A percentile compares a stretch with the other conserved stretches of the same genome.
Conservation (phyloP, 78 protist genomes). For the Polysphondylium violaceum region DNA sequence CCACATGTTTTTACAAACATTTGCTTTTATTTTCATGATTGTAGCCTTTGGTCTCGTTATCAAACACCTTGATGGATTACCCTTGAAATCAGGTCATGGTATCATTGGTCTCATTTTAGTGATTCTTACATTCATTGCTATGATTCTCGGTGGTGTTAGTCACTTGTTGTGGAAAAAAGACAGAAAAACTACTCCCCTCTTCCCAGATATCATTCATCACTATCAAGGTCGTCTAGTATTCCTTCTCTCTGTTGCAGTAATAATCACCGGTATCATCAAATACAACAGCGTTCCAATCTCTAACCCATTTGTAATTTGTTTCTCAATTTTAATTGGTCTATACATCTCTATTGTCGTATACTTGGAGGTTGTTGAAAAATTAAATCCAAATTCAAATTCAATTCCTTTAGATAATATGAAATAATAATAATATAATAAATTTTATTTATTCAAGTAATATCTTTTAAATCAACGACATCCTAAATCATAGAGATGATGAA, state of each 20-base stretch:
- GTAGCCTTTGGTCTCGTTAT: conserved; percentile 18
- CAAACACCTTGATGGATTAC: conserved; percentile 2
- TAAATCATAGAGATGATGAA: too few relatives aligned
- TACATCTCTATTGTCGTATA: background rate
- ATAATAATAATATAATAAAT: too few relatives aligned
- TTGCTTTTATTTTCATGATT: conserved; percentile 16
- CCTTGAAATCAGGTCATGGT: conserved; percentile 4
- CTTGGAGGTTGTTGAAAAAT: conserved; percentile 34
- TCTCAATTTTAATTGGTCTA: conserved; percentile 31
- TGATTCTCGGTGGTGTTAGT: background rate
- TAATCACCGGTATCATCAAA: background rate
- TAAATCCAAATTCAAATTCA: conserved; percentile 24
- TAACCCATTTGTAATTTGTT: conserved; percentile 21
- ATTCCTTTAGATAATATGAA: too few relatives aligned
- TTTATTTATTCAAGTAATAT: too few relatives aligned
- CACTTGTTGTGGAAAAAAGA: conserved; percentile 6
- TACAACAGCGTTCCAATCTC: conserved; percentile 22
- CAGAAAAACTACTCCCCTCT: background rate
- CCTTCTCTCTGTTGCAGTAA: conserved; percentile 1
- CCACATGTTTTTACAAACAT: conserved; percentile 1
- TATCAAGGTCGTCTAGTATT: conserved; percentile 2
- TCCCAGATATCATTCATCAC: conserved; percentile 48
- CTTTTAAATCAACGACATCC: too few relatives aligned
- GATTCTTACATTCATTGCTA: background rate
- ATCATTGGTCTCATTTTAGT: conserved; percentile 19